Percentiles rank a stretch among this genome's conserved stretches.
Conservation (phyloP, 83 land plant species). For the Thuja plicata region DNA sequence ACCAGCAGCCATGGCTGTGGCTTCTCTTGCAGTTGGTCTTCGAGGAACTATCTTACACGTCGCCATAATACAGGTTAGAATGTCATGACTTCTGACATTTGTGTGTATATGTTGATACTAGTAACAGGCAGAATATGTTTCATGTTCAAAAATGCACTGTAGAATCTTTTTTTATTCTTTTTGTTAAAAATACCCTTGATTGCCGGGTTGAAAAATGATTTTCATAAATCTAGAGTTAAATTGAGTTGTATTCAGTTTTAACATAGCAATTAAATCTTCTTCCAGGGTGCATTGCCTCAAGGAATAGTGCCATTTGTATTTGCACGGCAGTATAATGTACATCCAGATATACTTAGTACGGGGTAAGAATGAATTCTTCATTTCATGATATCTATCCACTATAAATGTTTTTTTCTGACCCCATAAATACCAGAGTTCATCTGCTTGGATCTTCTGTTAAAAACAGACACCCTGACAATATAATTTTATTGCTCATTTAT, state of each 20-base stretch:
- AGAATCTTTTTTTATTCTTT: too few species aligned
- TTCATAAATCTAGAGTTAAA: too few species aligned
- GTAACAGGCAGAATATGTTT: neutral
- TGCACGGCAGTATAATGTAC: constrained; percentile 40
- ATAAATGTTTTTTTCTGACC: neutral
- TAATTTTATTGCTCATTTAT: too few species aligned
- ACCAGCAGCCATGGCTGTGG: constrained; percentile 56
- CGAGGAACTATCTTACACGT: constrained; percentile 48
- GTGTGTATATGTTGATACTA: neutral
- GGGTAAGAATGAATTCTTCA: constrained; percentile 38
- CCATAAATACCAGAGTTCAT: neutral
- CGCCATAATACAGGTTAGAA: constrained; percentile 50
- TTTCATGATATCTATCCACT: neutral
- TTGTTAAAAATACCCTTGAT: too few species aligned
- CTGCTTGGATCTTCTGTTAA: neutral
- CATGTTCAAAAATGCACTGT: too few species aligned
- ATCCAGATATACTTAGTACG: constrained; percentile 56
- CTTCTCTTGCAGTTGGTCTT: constrained; percentile 44
- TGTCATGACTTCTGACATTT: neutral
- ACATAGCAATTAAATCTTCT: neutral
- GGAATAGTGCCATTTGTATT: constrained; percentile 46
- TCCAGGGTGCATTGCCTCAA: constrained; percentile 54
- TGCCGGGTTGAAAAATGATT: too few species aligned
- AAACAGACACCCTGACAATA: too few species aligned
- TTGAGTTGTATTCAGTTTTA: too few species aligned